phyloP scores from a whole-genome alignment of 305 asterid genomes.

The Fraxinus dipetala region DNA sequence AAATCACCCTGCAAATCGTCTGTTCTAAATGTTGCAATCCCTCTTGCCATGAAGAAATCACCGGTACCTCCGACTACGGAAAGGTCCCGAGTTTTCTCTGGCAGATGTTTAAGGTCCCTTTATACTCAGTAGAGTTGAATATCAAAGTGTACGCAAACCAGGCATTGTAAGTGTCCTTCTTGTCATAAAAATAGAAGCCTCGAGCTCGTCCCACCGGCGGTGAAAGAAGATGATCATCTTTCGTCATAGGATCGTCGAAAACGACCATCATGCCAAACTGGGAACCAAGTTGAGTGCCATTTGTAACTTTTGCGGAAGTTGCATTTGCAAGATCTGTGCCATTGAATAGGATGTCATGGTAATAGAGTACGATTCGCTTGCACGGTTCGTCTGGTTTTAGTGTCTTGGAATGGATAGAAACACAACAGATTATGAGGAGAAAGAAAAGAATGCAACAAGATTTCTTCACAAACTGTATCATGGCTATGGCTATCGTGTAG shows the following conservation, averaged over 20 bases:
- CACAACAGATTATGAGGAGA: constrained; percentile 1
- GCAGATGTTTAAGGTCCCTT: constrained; percentile 40
- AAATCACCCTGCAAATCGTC: constrained; percentile 31
- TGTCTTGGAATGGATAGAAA: constrained; percentile 6
- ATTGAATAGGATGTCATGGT: constrained; percentile 54
- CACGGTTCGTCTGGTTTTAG: constrained; percentile 37
- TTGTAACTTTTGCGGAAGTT: constrained; percentile 37
- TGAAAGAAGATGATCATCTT: constrained; percentile 30
- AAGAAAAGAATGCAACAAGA: constrained; percentile 11
- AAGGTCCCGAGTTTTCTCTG: constrained; percentile 37
- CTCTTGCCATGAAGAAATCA: constrained; percentile 44
- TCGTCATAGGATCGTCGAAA: constrained; percentile 45
- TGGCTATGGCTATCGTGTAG: background rate
- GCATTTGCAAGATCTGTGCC: constrained; percentile 46
- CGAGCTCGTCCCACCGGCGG: constrained; percentile 42
- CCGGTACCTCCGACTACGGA: constrained; percentile 41
- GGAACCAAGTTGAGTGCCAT: constrained; percentile 25
- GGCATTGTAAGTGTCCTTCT: constrained; percentile 33
- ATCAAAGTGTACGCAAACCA: constrained; percentile 53
- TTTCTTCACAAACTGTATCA: constrained; percentile 11
- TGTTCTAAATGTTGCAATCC: constrained; percentile 34
- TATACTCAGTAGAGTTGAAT: constrained; percentile 41
- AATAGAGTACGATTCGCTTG: constrained; percentile 46
- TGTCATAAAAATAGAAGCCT: constrained; percentile 50
- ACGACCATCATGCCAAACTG: constrained; percentile 40